Conservation (phyloP, 148 eudicot genomes). For the Rheum nobile region DNA sequence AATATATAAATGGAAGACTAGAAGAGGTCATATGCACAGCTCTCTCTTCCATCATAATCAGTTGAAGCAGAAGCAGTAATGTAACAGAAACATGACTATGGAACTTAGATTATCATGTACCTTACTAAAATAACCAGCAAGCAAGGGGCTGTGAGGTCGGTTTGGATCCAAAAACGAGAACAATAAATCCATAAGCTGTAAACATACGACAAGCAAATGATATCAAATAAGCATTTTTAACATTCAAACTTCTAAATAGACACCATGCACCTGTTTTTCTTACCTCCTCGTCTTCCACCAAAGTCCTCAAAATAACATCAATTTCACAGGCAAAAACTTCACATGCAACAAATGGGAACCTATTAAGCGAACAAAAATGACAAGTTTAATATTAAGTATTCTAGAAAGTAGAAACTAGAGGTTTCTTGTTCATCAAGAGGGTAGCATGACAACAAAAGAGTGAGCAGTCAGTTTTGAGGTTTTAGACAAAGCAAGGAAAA, state of each 20-base stretch:
- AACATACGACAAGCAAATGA: background rate
- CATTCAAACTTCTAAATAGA: background rate
- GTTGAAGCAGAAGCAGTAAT: conserved; percentile 1
- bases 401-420: background rate
- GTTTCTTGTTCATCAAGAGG: background rate
- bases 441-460: background rate
- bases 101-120: conserved; percentile 20
- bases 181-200: conserved; percentile 87
- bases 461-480: background rate
- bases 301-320: conserved; percentile 87
- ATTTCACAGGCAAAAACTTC: conserved; percentile 97
- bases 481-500: background rate
- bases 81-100: background rate
- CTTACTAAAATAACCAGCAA: conserved; percentile 97
- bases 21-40: background rate
- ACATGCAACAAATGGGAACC: conserved; percentile 93
- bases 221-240: background rate
- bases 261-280: background rate
- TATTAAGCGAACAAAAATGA: conserved; percentile 16
- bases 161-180: conserved; percentile 89
- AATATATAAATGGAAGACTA: background rate
- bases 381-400: background rate
- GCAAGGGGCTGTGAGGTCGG: conserved; percentile 73
- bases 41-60: background rate
- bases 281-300: conserved; percentile 98